These are phyloP conservation scores for Xylariaceae sp. DNA, from an alignment of 2,329 filamentous ascomycete species.

Conservation along the genomic window DNA sequence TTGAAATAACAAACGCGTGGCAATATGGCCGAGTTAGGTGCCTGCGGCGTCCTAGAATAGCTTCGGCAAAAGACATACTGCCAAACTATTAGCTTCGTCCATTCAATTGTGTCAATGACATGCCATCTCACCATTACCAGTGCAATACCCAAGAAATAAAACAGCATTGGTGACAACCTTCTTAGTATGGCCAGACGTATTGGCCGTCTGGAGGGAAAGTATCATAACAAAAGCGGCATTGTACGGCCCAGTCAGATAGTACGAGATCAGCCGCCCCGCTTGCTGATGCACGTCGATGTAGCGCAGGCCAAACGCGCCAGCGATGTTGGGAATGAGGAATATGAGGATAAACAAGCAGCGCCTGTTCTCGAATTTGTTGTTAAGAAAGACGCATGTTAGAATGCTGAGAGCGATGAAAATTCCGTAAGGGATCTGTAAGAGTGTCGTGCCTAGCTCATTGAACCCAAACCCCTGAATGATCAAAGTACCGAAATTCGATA, in stretches of 20 bases:
- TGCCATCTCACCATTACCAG: slow-evolving; percentile 39
- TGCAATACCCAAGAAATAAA: slow-evolving; percentile 50
- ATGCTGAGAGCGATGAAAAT: slow-evolving; percentile 26
- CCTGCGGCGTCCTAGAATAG: not conserved
- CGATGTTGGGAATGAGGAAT: slow-evolving; percentile 49
- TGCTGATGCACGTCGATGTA: slow-evolving; percentile 43
- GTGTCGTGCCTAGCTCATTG: slow-evolving; percentile 48
- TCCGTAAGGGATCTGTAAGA: slow-evolving; percentile 47
- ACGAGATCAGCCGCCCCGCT: slow-evolving; percentile 48
- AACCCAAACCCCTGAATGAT: slow-evolving; percentile 56
- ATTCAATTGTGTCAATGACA: not conserved
- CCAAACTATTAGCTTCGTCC: not conserved
- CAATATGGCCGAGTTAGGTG: not conserved
- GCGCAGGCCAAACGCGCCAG: slow-evolving; percentile 49
- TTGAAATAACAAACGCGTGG: not conserved
- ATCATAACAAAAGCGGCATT: slow-evolving; percentile 51
- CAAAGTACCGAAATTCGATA: slow-evolving; percentile 55
- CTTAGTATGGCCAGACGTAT: slow-evolving; percentile 52
- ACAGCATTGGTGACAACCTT: slow-evolving; percentile 57
- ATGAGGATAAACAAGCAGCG: slow-evolving; percentile 40
- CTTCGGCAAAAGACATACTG: slow-evolving; percentile 7
- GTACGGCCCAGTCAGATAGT: slow-evolving; percentile 53
- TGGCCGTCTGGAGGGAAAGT: slow-evolving; percentile 37
- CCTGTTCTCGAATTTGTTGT: slow-evolving; percentile 23
- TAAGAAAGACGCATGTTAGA: slow-evolving; percentile 23